These are phyloP conservation scores for Petunia axillaris DNA, from an alignment of 257 asterid species.

Conservation along the genomic window DNA sequence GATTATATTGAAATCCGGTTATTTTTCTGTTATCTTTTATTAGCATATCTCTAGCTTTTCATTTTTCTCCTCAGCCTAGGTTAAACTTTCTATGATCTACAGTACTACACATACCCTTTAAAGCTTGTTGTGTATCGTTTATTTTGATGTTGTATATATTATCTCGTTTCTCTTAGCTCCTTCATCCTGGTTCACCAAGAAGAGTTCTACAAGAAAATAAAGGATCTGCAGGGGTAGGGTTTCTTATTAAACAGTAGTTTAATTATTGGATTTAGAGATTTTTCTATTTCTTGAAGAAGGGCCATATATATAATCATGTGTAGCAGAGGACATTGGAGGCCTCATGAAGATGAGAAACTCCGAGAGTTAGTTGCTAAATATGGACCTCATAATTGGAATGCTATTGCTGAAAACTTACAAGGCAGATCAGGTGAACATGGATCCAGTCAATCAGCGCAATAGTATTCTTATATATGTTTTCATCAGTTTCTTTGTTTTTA, in stretches of 20 bases:
- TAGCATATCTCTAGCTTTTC: not conserved
- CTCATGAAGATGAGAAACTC: constrained; percentile 87
- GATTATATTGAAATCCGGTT: constrained; percentile 23
- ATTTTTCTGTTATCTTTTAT: not conserved
- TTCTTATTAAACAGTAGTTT: not conserved
- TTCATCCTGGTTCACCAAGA: no score
- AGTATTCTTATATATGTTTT: not conserved
- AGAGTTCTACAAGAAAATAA: no score
- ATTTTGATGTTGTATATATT: not conserved
- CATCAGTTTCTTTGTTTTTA: not conserved
- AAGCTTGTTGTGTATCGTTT: not conserved
- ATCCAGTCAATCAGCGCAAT: not conserved
- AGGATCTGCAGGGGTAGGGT: not conserved
- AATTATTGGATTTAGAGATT: not conserved
- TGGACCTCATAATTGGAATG: constrained; percentile 99
- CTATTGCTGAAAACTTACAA: constrained; percentile 81
- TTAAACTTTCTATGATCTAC: not conserved
- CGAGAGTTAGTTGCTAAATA: constrained; percentile 69
- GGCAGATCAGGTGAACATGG: constrained; percentile 85
- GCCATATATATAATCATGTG: constrained; percentile 26
- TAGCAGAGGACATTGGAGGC: constrained; percentile 98
- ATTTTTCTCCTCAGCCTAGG: not conserved
- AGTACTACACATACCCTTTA: no score
- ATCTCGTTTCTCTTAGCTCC: not conserved
- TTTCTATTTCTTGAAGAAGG: not conserved